phyloP scores from a whole-genome alignment of 306 rosid species.

The Hippophae rhamnoides region DNA sequence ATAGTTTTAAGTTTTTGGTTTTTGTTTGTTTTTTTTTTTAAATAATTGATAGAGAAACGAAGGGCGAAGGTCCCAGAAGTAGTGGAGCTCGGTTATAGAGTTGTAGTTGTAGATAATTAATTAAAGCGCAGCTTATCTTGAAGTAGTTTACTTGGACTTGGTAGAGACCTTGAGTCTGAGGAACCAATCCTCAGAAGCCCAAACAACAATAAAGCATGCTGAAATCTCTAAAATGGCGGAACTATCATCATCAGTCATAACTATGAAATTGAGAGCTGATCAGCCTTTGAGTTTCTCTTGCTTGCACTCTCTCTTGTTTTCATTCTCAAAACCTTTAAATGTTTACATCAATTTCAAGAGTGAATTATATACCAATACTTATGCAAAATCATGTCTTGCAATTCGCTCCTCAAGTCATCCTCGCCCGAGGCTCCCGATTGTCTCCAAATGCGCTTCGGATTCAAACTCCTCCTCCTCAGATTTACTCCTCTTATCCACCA shows the following conservation, averaged over 20 bases:
- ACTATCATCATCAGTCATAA: too few relatives aligned
- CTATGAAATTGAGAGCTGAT: not conserved
- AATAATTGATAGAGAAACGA: too few relatives aligned
- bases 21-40: too few relatives aligned
- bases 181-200: too few relatives aligned
- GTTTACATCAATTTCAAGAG: conserved; percentile 11
- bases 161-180: too few relatives aligned
- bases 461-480: conserved; percentile 26
- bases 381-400: conserved; percentile 21
- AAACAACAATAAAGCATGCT: not conserved
- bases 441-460: conserved; percentile 23
- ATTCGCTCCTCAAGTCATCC: conserved; percentile 15
- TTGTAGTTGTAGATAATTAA: too few relatives aligned
- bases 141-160: too few relatives aligned
- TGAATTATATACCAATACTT: not conserved
- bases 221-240: not conserved
- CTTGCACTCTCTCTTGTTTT: conserved; percentile 9
- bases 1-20: too few relatives aligned
- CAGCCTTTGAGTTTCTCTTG: conserved; percentile 14
- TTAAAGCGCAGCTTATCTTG: too few relatives aligned
- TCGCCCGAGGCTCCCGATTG: conserved; percentile 9
- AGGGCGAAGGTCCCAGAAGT: too few relatives aligned
- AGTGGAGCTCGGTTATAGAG: too few relatives aligned
- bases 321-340: conserved; percentile 10
- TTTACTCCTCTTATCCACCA: conserved; percentile 28